Evolutionary conservation across 2,329 filamentous ascomycete species (phyloP).

Genomic region (Elsinoe perseae): DNA sequence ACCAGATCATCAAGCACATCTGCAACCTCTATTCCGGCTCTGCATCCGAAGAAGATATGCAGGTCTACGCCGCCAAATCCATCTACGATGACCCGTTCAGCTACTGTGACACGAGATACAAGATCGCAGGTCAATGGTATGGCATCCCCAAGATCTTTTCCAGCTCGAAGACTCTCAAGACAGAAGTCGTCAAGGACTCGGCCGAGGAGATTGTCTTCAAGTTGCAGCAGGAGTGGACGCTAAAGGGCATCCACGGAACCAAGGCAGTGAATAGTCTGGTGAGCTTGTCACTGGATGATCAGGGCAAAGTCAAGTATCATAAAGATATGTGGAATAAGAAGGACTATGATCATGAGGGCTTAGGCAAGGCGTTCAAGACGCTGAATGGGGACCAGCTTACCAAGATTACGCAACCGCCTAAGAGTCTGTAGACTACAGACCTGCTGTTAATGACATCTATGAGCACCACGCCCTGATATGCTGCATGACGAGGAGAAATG

Average conservation of each 20-base stretch:
- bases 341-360: conserved; percentile 40
- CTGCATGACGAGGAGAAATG: no score
- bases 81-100: conserved; percentile 43
- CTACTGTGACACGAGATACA: conserved; percentile 45
- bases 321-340: conserved; percentile 47
- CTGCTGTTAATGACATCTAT: not conserved
- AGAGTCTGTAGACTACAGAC: not conserved
- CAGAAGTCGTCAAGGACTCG: conserved; percentile 35
- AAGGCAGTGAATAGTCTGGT: conserved; percentile 38
- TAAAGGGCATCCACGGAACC: conserved; percentile 30
- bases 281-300: conserved; percentile 34
- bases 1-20: conserved; percentile 39
- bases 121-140: conserved; percentile 47
- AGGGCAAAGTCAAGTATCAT: conserved; percentile 40
- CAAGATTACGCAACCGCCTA: conserved; percentile 21
- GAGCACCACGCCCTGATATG: not conserved
- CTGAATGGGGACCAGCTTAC: conserved; percentile 44
- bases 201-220: conserved; percentile 41
- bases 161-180: conserved; percentile 34
- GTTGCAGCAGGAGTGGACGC: conserved; percentile 42
- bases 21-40: conserved; percentile 41
- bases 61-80: conserved; percentile 41
- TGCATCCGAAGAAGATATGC: conserved; percentile 42
- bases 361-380: conserved; percentile 43
- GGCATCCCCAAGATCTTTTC: conserved; percentile 39